Evolutionary conservation across 2,329 filamentous ascomycete genomes (phyloP).

Genomic region (Cercospora citrullina): DNA sequence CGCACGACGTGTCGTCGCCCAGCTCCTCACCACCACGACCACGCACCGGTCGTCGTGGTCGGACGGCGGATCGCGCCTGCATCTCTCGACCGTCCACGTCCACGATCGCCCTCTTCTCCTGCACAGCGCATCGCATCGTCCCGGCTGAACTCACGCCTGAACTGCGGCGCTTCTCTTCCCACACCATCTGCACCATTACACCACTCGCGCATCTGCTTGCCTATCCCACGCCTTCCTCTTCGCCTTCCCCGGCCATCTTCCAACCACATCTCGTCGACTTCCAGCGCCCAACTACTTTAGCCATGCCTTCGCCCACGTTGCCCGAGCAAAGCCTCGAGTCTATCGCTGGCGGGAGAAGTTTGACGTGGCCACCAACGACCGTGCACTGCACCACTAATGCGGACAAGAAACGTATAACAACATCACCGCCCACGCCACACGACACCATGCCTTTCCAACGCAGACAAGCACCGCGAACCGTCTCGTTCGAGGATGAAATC

Average conservation of each 20-base stretch:
- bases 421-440: slow-evolving; percentile 14
- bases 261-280: slow-evolving; percentile 20
- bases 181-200: slow-evolving; percentile 14
- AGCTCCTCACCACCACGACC: background rate
- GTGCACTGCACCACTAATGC: slow-evolving; percentile 12
- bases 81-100: slow-evolving; percentile 1
- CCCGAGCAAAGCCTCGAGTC: slow-evolving; percentile 19
- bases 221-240: slow-evolving; percentile 22
- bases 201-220: slow-evolving; percentile 13
- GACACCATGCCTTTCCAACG: slow-evolving; percentile 18
- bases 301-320: slow-evolving; percentile 25
- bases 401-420: slow-evolving; percentile 23
- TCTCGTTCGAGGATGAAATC: slow-evolving; percentile 33
- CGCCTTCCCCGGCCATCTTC: slow-evolving; percentile 14
- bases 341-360: slow-evolving; percentile 19
- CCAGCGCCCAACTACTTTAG: slow-evolving; percentile 20
- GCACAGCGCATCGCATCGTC: slow-evolving; percentile 20
- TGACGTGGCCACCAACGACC: slow-evolving; percentile 27
- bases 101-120: slow-evolving; percentile 15
- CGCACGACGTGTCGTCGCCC: background rate
- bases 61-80: slow-evolving; percentile 16
- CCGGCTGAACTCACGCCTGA: slow-evolving; percentile 18
- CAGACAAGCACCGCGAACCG: slow-evolving; percentile 1
- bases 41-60: background rate
- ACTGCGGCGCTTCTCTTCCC: slow-evolving; percentile 14